Percentiles rank a stretch among this genome's conserved stretches.
phyloP scores from a whole-genome alignment of 108 stramenopile genomes.

The Skeletonema costatum region DNA sequence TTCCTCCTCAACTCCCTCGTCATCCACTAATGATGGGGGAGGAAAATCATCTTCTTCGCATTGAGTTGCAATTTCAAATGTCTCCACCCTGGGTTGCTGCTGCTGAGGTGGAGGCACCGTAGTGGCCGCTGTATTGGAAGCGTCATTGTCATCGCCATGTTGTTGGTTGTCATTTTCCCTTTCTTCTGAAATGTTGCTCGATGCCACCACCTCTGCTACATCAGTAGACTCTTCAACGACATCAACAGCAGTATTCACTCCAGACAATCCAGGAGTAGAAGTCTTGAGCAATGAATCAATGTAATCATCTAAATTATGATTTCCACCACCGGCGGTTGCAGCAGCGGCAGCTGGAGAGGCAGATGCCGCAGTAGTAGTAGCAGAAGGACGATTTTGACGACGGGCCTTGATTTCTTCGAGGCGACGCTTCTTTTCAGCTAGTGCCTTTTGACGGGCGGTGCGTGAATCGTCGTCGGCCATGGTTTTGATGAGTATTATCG shows the following conservation, averaged over 20 bases:
- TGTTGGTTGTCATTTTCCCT: not conserved
- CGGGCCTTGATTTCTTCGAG: slow-evolving; percentile 81
- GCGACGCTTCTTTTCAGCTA: slow-evolving; percentile 77
- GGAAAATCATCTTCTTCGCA: slow-evolving; percentile 80
- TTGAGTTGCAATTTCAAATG: slow-evolving; percentile 82
- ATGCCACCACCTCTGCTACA: not conserved
- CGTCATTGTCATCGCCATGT: slow-evolving; percentile 1
- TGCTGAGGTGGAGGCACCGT: slow-evolving; percentile 9
- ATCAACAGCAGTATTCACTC: not conserved
- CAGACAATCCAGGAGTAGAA: slow-evolving; percentile 33
- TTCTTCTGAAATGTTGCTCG: not conserved
- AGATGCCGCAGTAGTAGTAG: not conserved
- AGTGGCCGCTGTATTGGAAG: slow-evolving; percentile 1
- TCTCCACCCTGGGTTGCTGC: slow-evolving; percentile 51
- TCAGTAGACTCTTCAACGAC: not conserved
- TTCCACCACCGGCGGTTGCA: slow-evolving; percentile 14
- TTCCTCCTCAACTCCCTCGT: slow-evolving; percentile 33
- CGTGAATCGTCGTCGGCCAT: slow-evolving; percentile 53
- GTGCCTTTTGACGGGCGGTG: slow-evolving; percentile 54
- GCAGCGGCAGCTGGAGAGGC: slow-evolving; percentile 17
- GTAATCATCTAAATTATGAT: slow-evolving; percentile 75
- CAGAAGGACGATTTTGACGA: slow-evolving; percentile 44
- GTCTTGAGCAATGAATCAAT: slow-evolving; percentile 75
- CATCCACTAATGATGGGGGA: slow-evolving; percentile 51
- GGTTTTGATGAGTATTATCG: not conserved